Evolutionary conservation across 768 basidiomycete genomes (phyloP), one percentile per base, ranked within the genome.

Genomic region (Cyclocybe aegerita): DNA sequence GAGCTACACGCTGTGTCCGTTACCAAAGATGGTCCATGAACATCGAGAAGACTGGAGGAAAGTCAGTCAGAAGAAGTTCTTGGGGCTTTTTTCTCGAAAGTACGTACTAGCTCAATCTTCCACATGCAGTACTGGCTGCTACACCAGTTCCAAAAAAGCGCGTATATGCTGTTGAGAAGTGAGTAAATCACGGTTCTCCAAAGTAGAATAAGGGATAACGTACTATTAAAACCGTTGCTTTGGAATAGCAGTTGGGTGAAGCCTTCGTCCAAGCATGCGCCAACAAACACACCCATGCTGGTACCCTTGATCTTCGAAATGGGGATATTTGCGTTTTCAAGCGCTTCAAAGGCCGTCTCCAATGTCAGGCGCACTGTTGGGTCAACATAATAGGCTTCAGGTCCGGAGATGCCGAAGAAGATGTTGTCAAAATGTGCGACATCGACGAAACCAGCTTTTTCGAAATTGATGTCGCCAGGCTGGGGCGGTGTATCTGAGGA

Each of bases 291-390:
- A 7, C 61, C 65, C 48, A 60, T 65, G n/a, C 53, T 48, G 4
- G 53, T 66, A 2, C 68, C 68, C 47, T 62, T 64, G 5, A 70
- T 37, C 23, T 54, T 48, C 4, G 65, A 61, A 7, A 48, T 34
- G 0, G 68, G 66, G n/a, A 70, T 67, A 40, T 61, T 58, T 1
- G 67, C 68, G 45, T 64, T 59, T 44, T 70, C 68, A 5, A 70
- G 55, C 2, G 69, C 69, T 43, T 66, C 61, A 47, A 66, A 69
- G 1, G 62, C 55, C 0, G 59, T 60, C 49, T 70, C 69, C 15
- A 70, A 52, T 1, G 57, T 60, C 1, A 70, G 54, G 11, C 69
- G 56, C 9, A 60, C 50, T 0, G 50, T 32, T 0, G 68, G 68
- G 9, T 43, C 29, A 5, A 70, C 42, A 39, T 43, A 55, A 4